Evolutionary conservation across 129 eudicot species (phyloP).

Genomic region (Flaveria trinervia): DNA sequence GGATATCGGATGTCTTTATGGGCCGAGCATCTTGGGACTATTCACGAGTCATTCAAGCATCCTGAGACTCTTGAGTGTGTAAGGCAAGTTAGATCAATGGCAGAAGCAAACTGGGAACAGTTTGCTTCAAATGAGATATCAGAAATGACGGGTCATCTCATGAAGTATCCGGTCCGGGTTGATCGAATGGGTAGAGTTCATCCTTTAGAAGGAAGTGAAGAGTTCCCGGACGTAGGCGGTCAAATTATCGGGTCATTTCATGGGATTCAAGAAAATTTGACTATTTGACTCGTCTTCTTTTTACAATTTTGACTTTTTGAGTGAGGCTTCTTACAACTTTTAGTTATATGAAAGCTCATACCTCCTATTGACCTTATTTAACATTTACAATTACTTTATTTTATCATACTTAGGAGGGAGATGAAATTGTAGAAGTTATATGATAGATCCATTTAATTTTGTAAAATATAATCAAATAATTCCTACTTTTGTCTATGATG

Average conservation of each 20-base stretch:
- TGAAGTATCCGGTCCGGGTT: conserved; percentile 81
- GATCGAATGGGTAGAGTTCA: conserved; percentile 66
- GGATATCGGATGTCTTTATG: conserved; percentile 96
- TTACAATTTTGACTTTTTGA: conserved; percentile 49
- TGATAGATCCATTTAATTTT: neutral
- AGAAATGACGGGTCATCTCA: conserved; percentile 80
- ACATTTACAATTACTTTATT: too few relatives aligned
- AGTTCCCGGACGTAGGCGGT: conserved; percentile 87
- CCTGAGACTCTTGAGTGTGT: conserved; percentile 89
- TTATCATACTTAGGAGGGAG: too few relatives aligned
- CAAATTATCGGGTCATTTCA: conserved; percentile 69
- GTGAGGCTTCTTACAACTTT: neutral
- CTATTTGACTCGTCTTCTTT: conserved; percentile 43
- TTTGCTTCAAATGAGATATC: conserved; percentile 52
- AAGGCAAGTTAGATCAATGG: conserved; percentile 56
- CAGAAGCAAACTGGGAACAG: conserved; percentile 68
- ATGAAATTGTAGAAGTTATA: too few relatives aligned
- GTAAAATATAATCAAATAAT: conserved; percentile 1
- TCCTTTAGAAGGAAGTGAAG: conserved; percentile 66
- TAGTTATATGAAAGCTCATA: neutral
- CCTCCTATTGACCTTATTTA: neutral
- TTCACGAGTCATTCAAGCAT: conserved; percentile 55
- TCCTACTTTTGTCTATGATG: neutral
- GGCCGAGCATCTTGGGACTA: conserved; percentile 86
- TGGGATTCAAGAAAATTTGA: conserved; percentile 85